Percentiles rank a stretch among this genome's conserved stretches.
Evolutionary conservation across 1,284 basidiomycete species (phyloP).

Genomic region (Moniliella sp.): DNA sequence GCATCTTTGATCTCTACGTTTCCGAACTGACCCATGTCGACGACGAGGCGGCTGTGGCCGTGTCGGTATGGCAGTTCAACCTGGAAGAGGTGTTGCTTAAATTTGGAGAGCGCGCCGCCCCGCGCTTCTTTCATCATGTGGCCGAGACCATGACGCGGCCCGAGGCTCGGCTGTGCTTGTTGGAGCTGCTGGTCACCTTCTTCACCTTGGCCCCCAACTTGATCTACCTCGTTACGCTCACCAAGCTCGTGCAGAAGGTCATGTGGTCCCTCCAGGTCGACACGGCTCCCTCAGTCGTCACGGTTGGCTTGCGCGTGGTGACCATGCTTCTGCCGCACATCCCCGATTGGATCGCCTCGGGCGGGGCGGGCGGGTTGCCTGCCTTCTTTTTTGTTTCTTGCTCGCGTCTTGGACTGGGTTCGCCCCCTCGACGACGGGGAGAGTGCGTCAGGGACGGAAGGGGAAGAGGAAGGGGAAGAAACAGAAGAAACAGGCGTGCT

Average conservation of each 20-base stretch:
- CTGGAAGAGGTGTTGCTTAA: not conserved
- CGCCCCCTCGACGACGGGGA: too few species aligned
- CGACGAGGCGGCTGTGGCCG: not conserved
- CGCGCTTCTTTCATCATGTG: conserved; percentile 22
- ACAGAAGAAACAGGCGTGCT: too few species aligned
- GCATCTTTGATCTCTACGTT: not conserved
- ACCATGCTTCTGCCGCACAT: conserved; percentile 30
- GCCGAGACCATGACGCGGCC: conserved; percentile 14
- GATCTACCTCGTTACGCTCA: conserved; percentile 23
- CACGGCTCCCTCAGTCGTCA: conserved; percentile 13
- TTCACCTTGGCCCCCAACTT: conserved; percentile 20
- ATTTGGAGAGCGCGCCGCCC: not conserved
- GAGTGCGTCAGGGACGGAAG: too few species aligned
- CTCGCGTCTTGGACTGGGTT: conserved; percentile 24
- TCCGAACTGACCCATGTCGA: not conserved
- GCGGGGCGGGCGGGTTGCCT: conserved; percentile 18
- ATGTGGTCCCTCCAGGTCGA: conserved; percentile 18
- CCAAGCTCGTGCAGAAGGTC: conserved; percentile 13
- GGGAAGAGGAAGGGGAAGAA: too few species aligned
- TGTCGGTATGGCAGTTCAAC: not conserved
- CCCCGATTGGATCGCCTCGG: conserved; percentile 20
- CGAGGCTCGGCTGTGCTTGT: conserved; percentile 11
- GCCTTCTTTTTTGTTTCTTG: conserved; percentile 21
- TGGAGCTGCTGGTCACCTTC: conserved; percentile 23
- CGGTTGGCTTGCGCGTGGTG: conserved; percentile 18